These are phyloP conservation scores for Aureobasidium musti DNA, from an alignment of 2,329 filamentous ascomycete genomes.

Conservation along the genomic window DNA sequence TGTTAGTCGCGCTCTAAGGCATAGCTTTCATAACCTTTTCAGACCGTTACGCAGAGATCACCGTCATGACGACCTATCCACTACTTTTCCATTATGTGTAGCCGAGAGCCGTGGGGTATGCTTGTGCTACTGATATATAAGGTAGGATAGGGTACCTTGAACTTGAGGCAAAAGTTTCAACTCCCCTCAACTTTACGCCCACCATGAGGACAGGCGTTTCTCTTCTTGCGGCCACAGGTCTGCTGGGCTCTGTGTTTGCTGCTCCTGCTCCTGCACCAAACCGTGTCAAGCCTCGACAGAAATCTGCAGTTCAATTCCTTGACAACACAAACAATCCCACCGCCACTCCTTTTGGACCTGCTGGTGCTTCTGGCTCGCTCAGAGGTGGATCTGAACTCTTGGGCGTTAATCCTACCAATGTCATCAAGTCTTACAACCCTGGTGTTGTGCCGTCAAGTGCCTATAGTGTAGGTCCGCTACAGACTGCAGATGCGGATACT, in stretches of 20 bases:
- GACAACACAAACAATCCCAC: constrained; percentile 28
- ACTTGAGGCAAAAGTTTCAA: neutral
- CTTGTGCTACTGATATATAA: constrained; percentile 23
- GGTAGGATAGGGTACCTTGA: neutral
- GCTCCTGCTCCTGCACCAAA: constrained; percentile 21
- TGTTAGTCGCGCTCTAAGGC: neutral
- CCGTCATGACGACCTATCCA: constrained; percentile 1
- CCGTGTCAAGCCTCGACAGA: constrained; percentile 14
- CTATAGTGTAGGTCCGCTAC: constrained; percentile 44
- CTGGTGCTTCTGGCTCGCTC: constrained; percentile 42
- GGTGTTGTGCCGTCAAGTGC: constrained; percentile 42
- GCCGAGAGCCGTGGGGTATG: constrained; percentile 6
- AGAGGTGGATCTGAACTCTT: constrained; percentile 40
- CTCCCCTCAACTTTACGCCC: neutral
- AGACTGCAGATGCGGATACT: constrained; percentile 43
- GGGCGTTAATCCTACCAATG: constrained; percentile 42
- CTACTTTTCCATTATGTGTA: neutral
- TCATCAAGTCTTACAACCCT: constrained; percentile 38
- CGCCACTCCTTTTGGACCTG: constrained; percentile 37
- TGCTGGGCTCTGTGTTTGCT: constrained; percentile 23
- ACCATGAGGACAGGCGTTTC: constrained; percentile 13
- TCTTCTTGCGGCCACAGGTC: constrained; percentile 11
- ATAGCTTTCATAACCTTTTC: neutral
- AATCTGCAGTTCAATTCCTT: constrained; percentile 16
- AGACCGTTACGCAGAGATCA: neutral